Evolutionary conservation across 1,139 yeast genomes (phyloP), one percentile per base, ranked within the genome.

Genomic region (Entelexis sorbosivorans): DNA sequence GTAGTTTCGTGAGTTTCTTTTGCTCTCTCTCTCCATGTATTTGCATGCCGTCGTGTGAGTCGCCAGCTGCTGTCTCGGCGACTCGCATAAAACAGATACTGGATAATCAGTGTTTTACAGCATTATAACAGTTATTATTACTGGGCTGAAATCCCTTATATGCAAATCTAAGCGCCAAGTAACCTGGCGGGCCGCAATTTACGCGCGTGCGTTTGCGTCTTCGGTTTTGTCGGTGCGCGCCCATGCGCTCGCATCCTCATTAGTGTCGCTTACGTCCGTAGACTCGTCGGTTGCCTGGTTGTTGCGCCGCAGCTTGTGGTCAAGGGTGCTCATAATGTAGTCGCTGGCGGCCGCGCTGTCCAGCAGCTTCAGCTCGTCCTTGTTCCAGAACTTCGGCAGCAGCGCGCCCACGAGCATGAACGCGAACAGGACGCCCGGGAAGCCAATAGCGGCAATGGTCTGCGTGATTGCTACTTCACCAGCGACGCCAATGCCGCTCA

Each of bases 391-490:
- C 51, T 65, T 65, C 0, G 86, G 87, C 70, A 91, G 81, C 38
- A 69, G 61, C 36, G 70, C 66, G 0, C 86, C 76, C 62, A 88
- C 71, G 34, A 77, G 77, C 52, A 86, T 86, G 50, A 87, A 75
- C 20, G 73, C 62, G 46, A 91, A 74, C 50, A 91, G 69, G 0
- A 89, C 87, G 1, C 87, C 84, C 0, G 98, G 98, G 62, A 91
- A 91, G 2, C 96, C 97, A 36, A 91, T 88, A 0, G 98, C 97
- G 0, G 91, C 97, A 54, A 75, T 79, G 0, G 96, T 85, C 63
- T 82, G 78, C 0, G 95, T 84, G 36, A 91, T 88, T 0, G 81
- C 94, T 59, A 87, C 82, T 63, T 91, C 97, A 0, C 79, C 83
- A 0, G 77, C 82, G 48, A 81, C 82, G 0, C 93, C 93, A 22